phyloP scores from a whole-genome alignment of 345 rosid genomes.

The Cardamine resedifolia region DNA sequence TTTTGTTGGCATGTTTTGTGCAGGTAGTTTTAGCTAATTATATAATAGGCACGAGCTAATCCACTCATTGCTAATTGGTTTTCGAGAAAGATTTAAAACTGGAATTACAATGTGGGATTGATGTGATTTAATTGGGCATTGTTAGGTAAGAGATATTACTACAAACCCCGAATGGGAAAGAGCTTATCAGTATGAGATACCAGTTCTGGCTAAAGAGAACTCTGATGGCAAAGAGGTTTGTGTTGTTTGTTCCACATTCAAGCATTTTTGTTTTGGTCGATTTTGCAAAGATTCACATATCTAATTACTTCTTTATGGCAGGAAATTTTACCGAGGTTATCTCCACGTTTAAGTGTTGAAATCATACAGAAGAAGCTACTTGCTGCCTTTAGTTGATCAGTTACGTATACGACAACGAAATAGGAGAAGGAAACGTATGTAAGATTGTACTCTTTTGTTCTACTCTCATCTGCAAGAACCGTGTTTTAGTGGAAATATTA shows the following conservation, averaged over 20 bases:
- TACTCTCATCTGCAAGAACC: slow-evolving; percentile 23
- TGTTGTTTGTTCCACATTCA: not conserved
- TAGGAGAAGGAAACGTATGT: slow-evolving; percentile 1
- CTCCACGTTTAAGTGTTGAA: slow-evolving; percentile 73
- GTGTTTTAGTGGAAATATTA: slow-evolving; percentile 3
- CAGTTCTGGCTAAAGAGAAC: slow-evolving; percentile 64
- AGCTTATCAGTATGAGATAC: slow-evolving; percentile 81
- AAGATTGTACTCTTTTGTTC: not conserved
- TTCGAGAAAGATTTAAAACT: too few relatives aligned
- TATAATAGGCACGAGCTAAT: not conserved
- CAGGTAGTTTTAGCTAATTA: not conserved
- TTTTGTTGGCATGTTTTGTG: not conserved
- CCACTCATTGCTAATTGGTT: not conserved
- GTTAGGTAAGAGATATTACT: slow-evolving; percentile 74
- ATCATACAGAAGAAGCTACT: slow-evolving; percentile 75
- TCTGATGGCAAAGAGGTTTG: slow-evolving; percentile 72
- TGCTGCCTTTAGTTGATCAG: slow-evolving; percentile 54
- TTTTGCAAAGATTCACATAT: not conserved
- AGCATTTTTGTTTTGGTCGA: not conserved
- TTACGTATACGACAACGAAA: slow-evolving; percentile 11
- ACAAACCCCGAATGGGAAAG: slow-evolving; percentile 76
- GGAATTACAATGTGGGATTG: not conserved
- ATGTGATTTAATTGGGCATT: not conserved
- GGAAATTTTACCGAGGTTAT: slow-evolving; percentile 60
- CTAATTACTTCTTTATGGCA: not conserved